These are phyloP conservation scores for Boletus bicolor DNA, from an alignment of 768 basidiomycete genomes.

Conservation along the genomic window DNA sequence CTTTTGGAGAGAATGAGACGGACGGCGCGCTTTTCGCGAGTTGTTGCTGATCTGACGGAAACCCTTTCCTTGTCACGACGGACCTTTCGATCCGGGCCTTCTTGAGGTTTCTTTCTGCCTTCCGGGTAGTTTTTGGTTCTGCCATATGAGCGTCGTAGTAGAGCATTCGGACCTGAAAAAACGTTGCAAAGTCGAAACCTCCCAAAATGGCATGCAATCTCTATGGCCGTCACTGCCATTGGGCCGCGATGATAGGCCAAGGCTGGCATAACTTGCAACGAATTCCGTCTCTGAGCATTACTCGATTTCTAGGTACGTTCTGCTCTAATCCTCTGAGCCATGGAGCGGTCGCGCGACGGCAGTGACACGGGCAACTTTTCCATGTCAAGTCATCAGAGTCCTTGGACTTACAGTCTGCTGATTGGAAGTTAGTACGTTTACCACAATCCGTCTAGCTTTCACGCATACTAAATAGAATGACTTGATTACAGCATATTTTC, in stretches of 20 bases:
- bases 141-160: conserved; percentile 10
- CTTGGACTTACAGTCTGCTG: not conserved
- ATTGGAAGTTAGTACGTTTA: not conserved
- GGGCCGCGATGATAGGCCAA: no score
- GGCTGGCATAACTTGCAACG: not conserved
- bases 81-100: conserved; percentile 24
- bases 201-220: conserved; percentile 4
- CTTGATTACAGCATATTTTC: no score
- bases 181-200: not conserved
- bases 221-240: no score
- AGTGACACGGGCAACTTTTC: not conserved
- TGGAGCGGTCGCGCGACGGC: not conserved
- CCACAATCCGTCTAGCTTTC: not conserved
- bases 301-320: not conserved
- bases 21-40: not conserved
- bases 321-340: not conserved
- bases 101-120: conserved; percentile 21
- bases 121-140: conserved; percentile 18
- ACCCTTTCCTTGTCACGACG: not conserved
- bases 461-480: not conserved
- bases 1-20: conserved; percentile 22
- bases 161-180: not conserved
- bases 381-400: no score
- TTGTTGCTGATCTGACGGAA: not conserved
- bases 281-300: not conserved